These are phyloP conservation scores for Allium cepa DNA, from an alignment of 106 monocot genomes.

Conservation along the genomic window DNA sequence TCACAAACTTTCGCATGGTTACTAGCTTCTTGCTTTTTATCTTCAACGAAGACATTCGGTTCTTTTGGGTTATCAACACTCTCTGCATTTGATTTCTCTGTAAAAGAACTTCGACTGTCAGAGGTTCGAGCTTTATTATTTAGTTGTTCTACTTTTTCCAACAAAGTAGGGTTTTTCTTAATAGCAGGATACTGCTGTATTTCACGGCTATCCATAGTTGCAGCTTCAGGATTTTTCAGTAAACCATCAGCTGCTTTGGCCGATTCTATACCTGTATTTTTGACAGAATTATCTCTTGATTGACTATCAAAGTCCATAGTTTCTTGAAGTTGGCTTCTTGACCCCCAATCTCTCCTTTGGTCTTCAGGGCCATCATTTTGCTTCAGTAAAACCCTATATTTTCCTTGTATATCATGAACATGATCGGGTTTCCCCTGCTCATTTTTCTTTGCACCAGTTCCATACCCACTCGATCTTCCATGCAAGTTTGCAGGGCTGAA, in stretches of 20 bases:
- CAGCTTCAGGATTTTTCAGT: conserved; percentile 5
- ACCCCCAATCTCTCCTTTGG: conserved; percentile 8
- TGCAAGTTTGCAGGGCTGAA: conserved; percentile 10
- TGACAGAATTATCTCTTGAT: neutral
- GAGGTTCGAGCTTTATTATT: conserved; percentile 45
- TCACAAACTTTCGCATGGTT: conserved; percentile 7
- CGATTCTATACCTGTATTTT: conserved; percentile 2
- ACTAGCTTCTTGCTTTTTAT: conserved; percentile 2
- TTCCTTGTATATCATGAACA: conserved; percentile 26
- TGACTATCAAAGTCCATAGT: conserved; percentile 4
- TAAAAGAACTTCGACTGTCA: conserved; percentile 26
- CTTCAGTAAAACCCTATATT: conserved; percentile 51
- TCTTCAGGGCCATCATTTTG: conserved; percentile 34
- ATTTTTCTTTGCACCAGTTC: conserved; percentile 8
- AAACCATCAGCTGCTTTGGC: conserved; percentile 14
- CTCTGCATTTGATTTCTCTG: conserved; percentile 5
- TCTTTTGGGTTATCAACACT: too few species aligned
- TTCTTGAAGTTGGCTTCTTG: conserved; percentile 5
- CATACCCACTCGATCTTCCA: conserved; percentile 14
- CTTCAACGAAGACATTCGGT: neutral
- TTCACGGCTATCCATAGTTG: conserved; percentile 4
- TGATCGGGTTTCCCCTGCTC: conserved; percentile 23
- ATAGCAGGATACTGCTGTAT: conserved; percentile 19
- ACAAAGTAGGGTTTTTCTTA: conserved; percentile 46
- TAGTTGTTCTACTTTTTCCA: conserved; percentile 55